phyloP scores from a whole-genome alignment of 2,329 filamentous ascomycete species.

The Paraphaeosphaeria minitans region DNA sequence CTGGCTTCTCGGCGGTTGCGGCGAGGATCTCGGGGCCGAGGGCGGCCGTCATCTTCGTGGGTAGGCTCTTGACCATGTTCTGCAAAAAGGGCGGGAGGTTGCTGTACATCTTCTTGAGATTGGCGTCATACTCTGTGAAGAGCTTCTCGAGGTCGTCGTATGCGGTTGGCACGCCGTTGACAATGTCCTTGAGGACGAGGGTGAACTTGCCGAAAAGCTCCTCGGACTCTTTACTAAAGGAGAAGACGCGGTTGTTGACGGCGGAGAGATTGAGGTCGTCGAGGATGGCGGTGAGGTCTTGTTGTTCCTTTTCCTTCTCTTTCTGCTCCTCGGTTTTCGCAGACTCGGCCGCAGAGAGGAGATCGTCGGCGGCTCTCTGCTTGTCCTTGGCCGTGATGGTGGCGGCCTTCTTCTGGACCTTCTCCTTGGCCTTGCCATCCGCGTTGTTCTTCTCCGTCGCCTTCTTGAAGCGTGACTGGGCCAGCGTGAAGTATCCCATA shows the following conservation, averaged over 20 bases:
- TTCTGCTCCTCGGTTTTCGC: conserved; percentile 41
- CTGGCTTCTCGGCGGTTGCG: conserved; percentile 71
- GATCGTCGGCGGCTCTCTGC: conserved; percentile 40
- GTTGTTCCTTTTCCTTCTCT: conserved; percentile 61
- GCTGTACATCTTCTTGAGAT: conserved; percentile 67
- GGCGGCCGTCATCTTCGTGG: conserved; percentile 76
- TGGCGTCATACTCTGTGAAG: conserved; percentile 66
- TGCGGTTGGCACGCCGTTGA: conserved; percentile 91
- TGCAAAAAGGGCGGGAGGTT: conserved; percentile 78
- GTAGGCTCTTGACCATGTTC: conserved; percentile 83
- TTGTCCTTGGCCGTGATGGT: conserved; percentile 44
- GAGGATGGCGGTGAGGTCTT: conserved; percentile 78
- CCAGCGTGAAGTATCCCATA: conserved; percentile 40
- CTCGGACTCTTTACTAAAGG: conserved; percentile 81
- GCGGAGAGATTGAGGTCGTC: conserved; percentile 83
- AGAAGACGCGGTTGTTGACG: conserved; percentile 84
- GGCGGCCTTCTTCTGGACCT: conserved; percentile 34
- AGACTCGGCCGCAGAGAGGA: conserved; percentile 40
- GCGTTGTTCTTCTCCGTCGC: conserved; percentile 31
- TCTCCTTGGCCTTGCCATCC: conserved; percentile 26
- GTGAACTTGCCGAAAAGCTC: conserved; percentile 85
- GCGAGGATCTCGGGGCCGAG: conserved; percentile 84
- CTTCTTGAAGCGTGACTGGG: conserved; percentile 34
- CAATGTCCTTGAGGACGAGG: conserved; percentile 85
- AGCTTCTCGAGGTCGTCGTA: conserved; percentile 84